phyloP scores from a whole-genome alignment of 177 flowering plant genomes.

The Vitis hybrid region DNA sequence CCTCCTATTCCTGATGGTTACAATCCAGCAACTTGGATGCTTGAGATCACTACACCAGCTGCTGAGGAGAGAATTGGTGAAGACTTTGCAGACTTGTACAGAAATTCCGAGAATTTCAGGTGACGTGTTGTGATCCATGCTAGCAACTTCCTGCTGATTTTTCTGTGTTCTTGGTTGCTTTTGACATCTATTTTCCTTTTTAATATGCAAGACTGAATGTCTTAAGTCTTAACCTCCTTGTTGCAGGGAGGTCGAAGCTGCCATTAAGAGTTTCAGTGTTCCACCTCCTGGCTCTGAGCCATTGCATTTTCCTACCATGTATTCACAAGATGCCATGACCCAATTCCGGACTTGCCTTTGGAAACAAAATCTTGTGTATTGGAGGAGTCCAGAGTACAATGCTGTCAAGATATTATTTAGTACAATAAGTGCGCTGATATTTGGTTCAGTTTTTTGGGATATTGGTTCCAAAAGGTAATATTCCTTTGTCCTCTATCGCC shows the following conservation, averaged over 20 bases:
- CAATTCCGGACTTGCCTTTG: constrained; percentile 69
- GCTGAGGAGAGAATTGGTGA: constrained; percentile 56
- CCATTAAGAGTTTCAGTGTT: constrained; percentile 45
- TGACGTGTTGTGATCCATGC: constrained; percentile 8
- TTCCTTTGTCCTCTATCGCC: neutral
- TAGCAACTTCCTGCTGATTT: neutral
- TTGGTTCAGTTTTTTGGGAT: constrained; percentile 83
- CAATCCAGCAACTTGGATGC: constrained; percentile 99
- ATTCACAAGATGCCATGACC: constrained; percentile 38
- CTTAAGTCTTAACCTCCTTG: neutral
- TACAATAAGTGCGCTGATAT: constrained; percentile 46
- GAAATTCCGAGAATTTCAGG: constrained; percentile 67
- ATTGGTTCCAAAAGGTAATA: constrained; percentile 73
- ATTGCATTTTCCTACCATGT: constrained; percentile 54
- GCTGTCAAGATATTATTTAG: constrained; percentile 66
- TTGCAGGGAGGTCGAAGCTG: constrained; percentile 67
- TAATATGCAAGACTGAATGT: neutral
- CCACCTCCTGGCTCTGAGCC: constrained; percentile 72
- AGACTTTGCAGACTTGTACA: constrained; percentile 69
- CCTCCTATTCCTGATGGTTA: constrained; percentile 61
- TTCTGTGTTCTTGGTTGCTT: neutral
- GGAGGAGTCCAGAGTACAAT: constrained; percentile 90
- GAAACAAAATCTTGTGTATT: constrained; percentile 85
- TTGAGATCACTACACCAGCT: constrained; percentile 75
- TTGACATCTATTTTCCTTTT: neutral